Base-by-base conservation (phyloP, 495 filamentous ascomycete species). In the Penicillium simplicissimum region DNA sequence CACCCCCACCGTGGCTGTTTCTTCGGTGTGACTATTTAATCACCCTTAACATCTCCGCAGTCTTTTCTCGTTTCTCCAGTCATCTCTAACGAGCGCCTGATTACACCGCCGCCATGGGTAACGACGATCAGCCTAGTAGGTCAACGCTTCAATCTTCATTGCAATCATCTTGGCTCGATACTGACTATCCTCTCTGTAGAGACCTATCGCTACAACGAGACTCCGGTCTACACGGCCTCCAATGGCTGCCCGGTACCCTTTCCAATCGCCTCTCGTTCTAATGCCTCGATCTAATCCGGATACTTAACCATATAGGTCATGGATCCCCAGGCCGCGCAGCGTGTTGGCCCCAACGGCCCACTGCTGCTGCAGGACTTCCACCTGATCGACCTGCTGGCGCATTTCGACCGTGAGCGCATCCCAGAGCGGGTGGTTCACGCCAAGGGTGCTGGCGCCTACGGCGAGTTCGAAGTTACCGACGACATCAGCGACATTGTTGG, bases 391-490 rank as follows among this genome's bases (percentile, higher is more conserved):
- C 80, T 88, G 15, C 77, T 91, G 35, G 86, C 88, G 8, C 87
- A 90, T 71, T 90, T 91, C 66, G 83, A 85, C 68, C 79, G 85
- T 38, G 86, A 89, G 70, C 80, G 87, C 15, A 87, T 89, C 37
- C 86, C 87, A 1, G 87, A 90, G 73, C 82, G 87, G 47, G 88
- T 92, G 51, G 91, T 93, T 35, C 91, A 95, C 58, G 90, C 90
- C 37, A 90, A 91, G 69, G 91, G 91, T 57, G 87, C 88, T 57
- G 90, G 89, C 33, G 91, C 91, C 53, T 90, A 90, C 66, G 90
- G 90, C 53, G 83, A 85, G 59, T 92, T 91, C 72, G 87, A 87
- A 60, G 84, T 88, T 40, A 91, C 89, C 38, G 81, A 85, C 49
- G 85, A 89, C 54, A 82, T 87, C 48, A 80, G 79, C 48, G 82